Conservation (phyloP, 2,329 filamentous ascomycete species). For the Talaromyces islandicus region DNA sequence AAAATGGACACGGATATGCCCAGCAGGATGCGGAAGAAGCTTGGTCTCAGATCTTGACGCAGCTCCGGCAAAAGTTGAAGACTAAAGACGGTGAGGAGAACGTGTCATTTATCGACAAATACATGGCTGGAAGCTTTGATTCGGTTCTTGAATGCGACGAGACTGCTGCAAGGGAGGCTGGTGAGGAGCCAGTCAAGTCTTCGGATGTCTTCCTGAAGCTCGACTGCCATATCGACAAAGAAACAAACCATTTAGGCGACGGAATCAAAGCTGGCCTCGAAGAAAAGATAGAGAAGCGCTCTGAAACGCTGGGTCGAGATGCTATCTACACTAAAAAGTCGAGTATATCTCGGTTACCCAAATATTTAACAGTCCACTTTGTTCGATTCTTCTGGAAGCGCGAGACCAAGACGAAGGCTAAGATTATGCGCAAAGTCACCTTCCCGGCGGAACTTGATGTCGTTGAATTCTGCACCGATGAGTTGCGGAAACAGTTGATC, state of each 20-base stretch:
- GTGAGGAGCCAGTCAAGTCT: slow-evolving; percentile 62
- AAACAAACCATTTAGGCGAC: slow-evolving; percentile 85
- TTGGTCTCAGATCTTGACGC: slow-evolving; percentile 89
- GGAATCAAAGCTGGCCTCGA: slow-evolving; percentile 75
- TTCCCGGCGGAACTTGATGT: slow-evolving; percentile 91
- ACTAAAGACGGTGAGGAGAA: slow-evolving; percentile 50
- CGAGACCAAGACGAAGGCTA: slow-evolving; percentile 94
- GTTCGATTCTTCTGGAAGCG: slow-evolving; percentile 98
- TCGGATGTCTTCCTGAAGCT: slow-evolving; percentile 83
- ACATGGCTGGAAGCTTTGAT: slow-evolving; percentile 77
- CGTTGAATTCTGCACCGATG: slow-evolving; percentile 91
- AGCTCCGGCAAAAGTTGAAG: slow-evolving; percentile 72
- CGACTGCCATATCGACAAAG: slow-evolving; percentile 86
- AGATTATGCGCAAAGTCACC: slow-evolving; percentile 98
- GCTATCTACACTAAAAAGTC: slow-evolving; percentile 84
- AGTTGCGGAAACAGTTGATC: slow-evolving; percentile 72
- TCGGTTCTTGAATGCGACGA: slow-evolving; percentile 80
- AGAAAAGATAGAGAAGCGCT: slow-evolving; percentile 88
- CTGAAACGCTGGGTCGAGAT: slow-evolving; percentile 68
- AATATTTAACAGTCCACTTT: slow-evolving; percentile 95
- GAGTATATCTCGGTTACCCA: slow-evolving; percentile 82
- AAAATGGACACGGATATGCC: slow-evolving; percentile 77
- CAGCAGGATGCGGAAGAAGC: slow-evolving; percentile 98
- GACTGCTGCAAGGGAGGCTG: slow-evolving; percentile 63
- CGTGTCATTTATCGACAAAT: slow-evolving; percentile 78